Conservation (phyloP, 768 basidiomycete species). For the Rhizopogon rudus region DNA sequence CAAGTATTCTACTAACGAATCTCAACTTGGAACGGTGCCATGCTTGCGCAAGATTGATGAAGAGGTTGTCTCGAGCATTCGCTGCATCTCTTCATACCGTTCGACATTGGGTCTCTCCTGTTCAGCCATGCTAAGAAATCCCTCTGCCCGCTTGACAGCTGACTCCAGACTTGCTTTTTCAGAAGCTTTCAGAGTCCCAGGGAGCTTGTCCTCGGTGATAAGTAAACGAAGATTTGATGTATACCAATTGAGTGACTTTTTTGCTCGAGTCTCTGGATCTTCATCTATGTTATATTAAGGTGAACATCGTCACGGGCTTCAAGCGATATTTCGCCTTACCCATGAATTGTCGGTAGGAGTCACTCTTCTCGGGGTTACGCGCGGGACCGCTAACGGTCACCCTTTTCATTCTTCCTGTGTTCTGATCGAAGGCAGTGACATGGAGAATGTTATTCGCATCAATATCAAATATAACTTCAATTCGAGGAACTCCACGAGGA, state of each 20-base stretch:
- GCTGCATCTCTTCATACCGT: not conserved
- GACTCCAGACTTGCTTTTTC: slow-evolving; percentile 83
- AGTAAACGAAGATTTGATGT: slow-evolving; percentile 94
- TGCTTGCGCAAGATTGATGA: not conserved
- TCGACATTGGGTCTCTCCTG: not conserved
- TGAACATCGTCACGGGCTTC: slow-evolving; percentile 1
- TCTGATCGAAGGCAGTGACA: slow-evolving; percentile 93
- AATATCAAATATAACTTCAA: slow-evolving; percentile 97
- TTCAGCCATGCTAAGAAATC: not conserved
- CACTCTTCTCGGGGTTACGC: slow-evolving; percentile 28
- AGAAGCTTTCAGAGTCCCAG: slow-evolving; percentile 78
- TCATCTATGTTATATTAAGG: slow-evolving; percentile 43
- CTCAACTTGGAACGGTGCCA: not conserved
- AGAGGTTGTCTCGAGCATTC: not conserved
- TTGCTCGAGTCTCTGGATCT: slow-evolving; percentile 81
- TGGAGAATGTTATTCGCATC: slow-evolving; percentile 95
- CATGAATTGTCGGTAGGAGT: slow-evolving; percentile 91
- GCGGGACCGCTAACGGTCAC: not conserved
- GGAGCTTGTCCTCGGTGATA: slow-evolving; percentile 76
- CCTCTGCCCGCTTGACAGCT: slow-evolving; percentile 67
- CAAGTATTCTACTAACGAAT: not conserved
- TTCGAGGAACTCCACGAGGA: slow-evolving; percentile 94
- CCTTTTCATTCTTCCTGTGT: slow-evolving; percentile 71
- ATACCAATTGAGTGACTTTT: slow-evolving; percentile 93
- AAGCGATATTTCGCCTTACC: slow-evolving; percentile 32